Conservation (phyloP, 441 rosid genomes). For the Gossypium trilobum region DNA sequence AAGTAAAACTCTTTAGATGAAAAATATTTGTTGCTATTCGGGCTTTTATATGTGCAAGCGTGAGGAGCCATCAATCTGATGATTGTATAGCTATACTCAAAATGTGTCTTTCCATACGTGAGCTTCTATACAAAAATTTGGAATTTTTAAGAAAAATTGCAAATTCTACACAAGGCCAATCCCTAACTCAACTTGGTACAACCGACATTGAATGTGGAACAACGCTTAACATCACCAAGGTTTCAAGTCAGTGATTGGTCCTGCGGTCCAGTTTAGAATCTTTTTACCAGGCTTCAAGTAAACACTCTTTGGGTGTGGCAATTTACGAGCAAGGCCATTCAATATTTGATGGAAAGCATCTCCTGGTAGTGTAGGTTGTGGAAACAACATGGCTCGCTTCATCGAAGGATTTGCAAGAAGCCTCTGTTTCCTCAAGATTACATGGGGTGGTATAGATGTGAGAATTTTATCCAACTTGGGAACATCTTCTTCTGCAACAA, state of each 20-base stretch:
- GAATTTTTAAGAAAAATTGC: background rate
- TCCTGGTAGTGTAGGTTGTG: slow-evolving; percentile 75
- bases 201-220: background rate
- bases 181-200: slow-evolving; percentile 1
- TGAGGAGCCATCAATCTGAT: too few relatives aligned
- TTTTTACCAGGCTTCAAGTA: slow-evolving; percentile 48
- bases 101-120: background rate
- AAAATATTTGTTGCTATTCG: too few relatives aligned
- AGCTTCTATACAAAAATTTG: background rate
- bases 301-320: slow-evolving; percentile 45
- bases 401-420: slow-evolving; percentile 81
- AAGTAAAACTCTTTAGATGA: too few relatives aligned
- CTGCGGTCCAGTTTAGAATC: slow-evolving; percentile 74
- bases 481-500: slow-evolving; percentile 72
- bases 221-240: slow-evolving; percentile 45
- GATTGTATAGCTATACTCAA: background rate
- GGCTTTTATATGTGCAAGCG: too few relatives aligned
- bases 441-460: slow-evolving; percentile 65
- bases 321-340: slow-evolving; percentile 71
- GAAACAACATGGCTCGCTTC: slow-evolving; percentile 82
- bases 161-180: background rate
- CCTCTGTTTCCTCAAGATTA: slow-evolving; percentile 68
- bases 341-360: slow-evolving; percentile 88
- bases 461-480: slow-evolving; percentile 66
- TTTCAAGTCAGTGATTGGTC: slow-evolving; percentile 68